These are phyloP conservation scores for Colletotrichum sp. DNA, from an alignment of 2,329 filamentous ascomycete species.

Conservation along the genomic window DNA sequence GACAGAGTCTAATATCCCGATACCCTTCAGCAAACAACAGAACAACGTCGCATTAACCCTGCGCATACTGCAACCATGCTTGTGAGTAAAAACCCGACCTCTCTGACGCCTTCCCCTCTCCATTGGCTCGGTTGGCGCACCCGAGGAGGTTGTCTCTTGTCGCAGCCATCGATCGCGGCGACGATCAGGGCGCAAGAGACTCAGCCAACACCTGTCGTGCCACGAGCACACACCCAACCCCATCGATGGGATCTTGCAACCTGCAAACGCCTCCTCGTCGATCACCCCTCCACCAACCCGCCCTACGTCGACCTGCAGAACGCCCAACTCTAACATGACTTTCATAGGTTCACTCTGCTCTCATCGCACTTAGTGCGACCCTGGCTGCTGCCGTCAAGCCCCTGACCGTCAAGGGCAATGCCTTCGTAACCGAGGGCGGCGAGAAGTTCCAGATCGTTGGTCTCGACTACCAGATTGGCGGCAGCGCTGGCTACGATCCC, in stretches of 20 bases:
- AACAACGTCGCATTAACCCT: background rate
- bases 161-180: background rate
- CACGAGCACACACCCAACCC: background rate
- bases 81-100: background rate
- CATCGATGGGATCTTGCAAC: background rate
- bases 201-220: background rate
- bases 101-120: background rate
- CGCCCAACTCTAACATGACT: background rate
- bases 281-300: background rate
- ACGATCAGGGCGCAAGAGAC: background rate
- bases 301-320: background rate
- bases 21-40: background rate
- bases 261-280: background rate
- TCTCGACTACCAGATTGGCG: conserved; percentile 73
- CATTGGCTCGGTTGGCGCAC: background rate
- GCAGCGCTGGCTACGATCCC: conserved; percentile 66
- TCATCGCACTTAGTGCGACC: conserved; percentile 59
- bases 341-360: conserved; percentile 43
- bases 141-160: background rate
- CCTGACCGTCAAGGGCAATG: conserved; percentile 59
- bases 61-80: conserved; percentile 1
- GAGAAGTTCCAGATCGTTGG: conserved; percentile 71
- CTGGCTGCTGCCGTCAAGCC: conserved; percentile 61
- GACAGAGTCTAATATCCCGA: background rate
- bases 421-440: conserved; percentile 67